Evolutionary conservation across 2,329 filamentous ascomycete species (phyloP).

Genomic region (Pseudogymnoascus sp.): DNA sequence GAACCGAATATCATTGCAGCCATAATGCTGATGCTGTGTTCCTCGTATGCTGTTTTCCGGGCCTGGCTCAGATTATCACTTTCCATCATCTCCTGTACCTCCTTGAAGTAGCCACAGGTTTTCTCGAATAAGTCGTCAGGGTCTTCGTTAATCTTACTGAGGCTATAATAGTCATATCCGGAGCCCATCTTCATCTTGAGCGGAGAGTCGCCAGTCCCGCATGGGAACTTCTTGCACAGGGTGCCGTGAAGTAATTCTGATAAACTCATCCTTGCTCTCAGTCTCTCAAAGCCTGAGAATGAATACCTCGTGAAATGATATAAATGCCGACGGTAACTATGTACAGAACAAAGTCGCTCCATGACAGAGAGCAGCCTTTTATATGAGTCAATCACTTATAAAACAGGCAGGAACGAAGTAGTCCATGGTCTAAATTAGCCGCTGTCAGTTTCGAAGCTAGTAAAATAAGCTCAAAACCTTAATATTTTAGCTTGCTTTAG

Average conservation of each 20-base stretch:
- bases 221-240: background rate
- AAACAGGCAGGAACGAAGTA: background rate
- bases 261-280: background rate
- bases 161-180: background rate
- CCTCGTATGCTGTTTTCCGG: background rate
- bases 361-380: background rate
- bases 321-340: background rate
- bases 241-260: background rate
- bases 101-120: background rate
- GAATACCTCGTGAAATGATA: background rate
- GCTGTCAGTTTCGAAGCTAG: background rate
- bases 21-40: background rate
- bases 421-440: background rate
- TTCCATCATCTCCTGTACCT: background rate
- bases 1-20: constrained; percentile 9
- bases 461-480: background rate
- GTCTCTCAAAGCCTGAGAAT: background rate
- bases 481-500: background rate
- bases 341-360: background rate
- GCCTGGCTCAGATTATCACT: background rate
- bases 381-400: background rate
- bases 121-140: background rate
- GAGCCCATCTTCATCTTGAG: background rate
- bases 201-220: background rate
- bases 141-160: background rate